Percentiles rank a stretch among this genome's conserved stretches.
These are phyloP conservation scores for Metschnikowia sp. DNA, from an alignment of 805 yeast species.

Conservation along the genomic window DNA sequence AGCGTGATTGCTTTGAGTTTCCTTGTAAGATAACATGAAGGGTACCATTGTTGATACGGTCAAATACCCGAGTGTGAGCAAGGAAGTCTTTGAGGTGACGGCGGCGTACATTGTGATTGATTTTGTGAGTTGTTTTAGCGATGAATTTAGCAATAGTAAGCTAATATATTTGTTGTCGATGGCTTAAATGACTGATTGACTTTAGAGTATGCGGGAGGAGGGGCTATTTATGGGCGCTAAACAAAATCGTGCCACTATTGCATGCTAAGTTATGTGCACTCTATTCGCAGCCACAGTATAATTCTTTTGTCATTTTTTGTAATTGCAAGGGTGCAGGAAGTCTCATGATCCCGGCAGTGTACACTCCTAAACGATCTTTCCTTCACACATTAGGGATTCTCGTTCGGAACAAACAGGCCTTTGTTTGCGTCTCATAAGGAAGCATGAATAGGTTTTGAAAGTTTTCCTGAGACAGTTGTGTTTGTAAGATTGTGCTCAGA, in stretches of 20 bases:
- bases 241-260: conserved; percentile 12
- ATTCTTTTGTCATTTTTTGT: not conserved
- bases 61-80: conserved; percentile 36
- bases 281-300: conserved; percentile 17
- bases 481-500: too few relatives aligned
- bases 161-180: too few relatives aligned
- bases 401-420: too few relatives aligned
- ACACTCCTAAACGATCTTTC: too few relatives aligned
- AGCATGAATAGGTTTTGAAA: too few relatives aligned
- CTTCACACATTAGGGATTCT: too few relatives aligned
- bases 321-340: conserved; percentile 3
- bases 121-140: not conserved
- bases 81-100: conserved; percentile 25
- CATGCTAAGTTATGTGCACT: conserved; percentile 4
- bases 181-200: too few relatives aligned
- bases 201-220: not conserved
- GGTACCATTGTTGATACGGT: conserved; percentile 39
- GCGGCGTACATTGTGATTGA: conserved; percentile 19
- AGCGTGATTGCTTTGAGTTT: conserved; percentile 23
- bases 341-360: not conserved
- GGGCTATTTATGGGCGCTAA: conserved; percentile 4
- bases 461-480: too few relatives aligned
- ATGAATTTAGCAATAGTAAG: not conserved
- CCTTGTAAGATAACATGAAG: conserved; percentile 39
- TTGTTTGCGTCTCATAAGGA: too few relatives aligned